Evolutionary conservation across 805 yeast species (phyloP).

Genomic region (Isabelozyma heimii): DNA sequence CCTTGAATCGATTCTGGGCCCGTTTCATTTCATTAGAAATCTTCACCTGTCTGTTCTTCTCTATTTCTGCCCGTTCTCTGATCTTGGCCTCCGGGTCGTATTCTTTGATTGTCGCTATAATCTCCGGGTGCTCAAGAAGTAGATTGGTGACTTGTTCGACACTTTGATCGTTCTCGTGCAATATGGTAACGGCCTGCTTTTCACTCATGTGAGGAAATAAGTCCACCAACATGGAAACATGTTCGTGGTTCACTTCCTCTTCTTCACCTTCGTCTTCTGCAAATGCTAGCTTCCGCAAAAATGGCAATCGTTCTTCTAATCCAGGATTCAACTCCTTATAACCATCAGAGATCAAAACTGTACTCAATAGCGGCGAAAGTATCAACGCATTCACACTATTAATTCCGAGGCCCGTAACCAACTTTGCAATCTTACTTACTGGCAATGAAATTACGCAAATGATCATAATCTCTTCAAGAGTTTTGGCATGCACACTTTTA

Average conservation of each 20-base stretch:
- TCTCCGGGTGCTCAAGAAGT: conserved; percentile 61
- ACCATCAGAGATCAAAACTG: conserved; percentile 48
- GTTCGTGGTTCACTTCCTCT: conserved; percentile 20
- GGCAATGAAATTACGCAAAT: conserved; percentile 52
- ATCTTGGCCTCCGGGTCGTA: conserved; percentile 18
- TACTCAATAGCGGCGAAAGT: conserved; percentile 53
- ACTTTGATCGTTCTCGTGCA: conserved; percentile 46
- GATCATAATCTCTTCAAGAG: conserved; percentile 48
- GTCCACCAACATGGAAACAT: conserved; percentile 45
- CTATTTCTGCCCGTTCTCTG: background rate
- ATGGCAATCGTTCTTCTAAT: conserved; percentile 48
- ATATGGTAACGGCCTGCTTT: conserved; percentile 46
- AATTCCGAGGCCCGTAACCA: conserved; percentile 43
- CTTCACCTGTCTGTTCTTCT: background rate
- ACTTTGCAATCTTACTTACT: conserved; percentile 37
- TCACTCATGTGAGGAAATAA: conserved; percentile 64
- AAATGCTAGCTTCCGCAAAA: conserved; percentile 26
- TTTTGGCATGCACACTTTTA: conserved; percentile 45
- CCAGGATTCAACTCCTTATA: conserved; percentile 51
- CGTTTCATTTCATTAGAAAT: conserved; percentile 3
- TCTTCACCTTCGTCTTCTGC: conserved; percentile 4
- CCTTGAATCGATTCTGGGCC: conserved; percentile 3
- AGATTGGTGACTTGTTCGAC: conserved; percentile 58
- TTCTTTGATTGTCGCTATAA: conserved; percentile 24
- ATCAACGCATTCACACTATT: conserved; percentile 40